Evolutionary conservation across 805 yeast species (phyloP).

Genomic region (Lachancea dasiensis): DNA sequence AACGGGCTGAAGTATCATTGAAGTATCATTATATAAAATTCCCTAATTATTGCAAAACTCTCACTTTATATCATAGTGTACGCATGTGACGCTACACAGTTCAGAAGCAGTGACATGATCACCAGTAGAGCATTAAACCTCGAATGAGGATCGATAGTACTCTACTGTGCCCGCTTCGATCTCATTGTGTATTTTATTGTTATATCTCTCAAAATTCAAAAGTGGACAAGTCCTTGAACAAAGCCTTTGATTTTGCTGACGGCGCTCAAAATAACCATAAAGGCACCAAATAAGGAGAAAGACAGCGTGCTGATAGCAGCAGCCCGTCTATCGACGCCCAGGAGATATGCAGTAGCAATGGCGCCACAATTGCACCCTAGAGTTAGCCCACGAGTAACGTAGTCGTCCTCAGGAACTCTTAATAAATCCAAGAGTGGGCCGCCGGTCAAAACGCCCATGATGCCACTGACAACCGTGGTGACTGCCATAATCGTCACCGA

Average conservation of each 20-base stretch:
- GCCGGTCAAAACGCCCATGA: constrained; percentile 64
- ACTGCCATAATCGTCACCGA: constrained; percentile 70
- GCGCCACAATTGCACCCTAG: constrained; percentile 79
- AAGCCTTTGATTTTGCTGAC: constrained; percentile 48
- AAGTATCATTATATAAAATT: neutral
- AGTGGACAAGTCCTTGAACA: constrained; percentile 43
- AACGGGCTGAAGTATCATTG: neutral
- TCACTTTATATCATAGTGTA: neutral
- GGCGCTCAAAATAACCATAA: constrained; percentile 64
- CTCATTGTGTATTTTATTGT: neutral
- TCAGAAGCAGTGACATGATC: neutral
- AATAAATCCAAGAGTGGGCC: constrained; percentile 42
- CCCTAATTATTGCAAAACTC: neutral
- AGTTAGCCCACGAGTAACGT: constrained; percentile 69
- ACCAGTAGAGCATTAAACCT: neutral
- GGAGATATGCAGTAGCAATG: constrained; percentile 70
- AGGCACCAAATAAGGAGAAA: constrained; percentile 66
- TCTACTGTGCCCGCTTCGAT: neutral
- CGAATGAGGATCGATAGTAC: neutral
- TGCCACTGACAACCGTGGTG: constrained; percentile 71
- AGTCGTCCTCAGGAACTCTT: constrained; percentile 55
- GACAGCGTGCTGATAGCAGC: constrained; percentile 71
- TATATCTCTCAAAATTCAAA: too few relatives aligned
- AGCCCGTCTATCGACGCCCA: constrained; percentile 68
- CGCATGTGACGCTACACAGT: neutral